Conservation (phyloP, 2,329 filamentous ascomycete species). For the Pseudogymnoascus destructans region DNA sequence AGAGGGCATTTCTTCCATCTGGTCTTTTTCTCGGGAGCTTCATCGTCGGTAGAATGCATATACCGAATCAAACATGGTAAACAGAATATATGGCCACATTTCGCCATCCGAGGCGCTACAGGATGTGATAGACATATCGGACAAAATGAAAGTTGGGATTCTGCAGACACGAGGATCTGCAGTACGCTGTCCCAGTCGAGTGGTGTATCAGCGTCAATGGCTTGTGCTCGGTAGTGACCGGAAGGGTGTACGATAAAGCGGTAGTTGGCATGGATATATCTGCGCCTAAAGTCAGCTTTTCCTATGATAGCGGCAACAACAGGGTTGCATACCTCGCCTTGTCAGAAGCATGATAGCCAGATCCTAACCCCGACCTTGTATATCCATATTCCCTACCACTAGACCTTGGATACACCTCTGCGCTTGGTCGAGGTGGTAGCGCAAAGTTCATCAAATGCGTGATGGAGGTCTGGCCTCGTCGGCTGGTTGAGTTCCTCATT, state of each 20-base stretch:
- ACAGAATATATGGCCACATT: conserved; percentile 95
- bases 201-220: conserved; percentile 74
- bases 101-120: conserved; percentile 90
- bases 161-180: conserved; percentile 79
- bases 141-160: conserved; percentile 79
- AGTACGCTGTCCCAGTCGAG: conserved; percentile 84
- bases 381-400: conserved; percentile 50
- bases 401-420: conserved; percentile 36
- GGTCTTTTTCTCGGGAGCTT: conserved; percentile 51
- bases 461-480: conserved; percentile 91
- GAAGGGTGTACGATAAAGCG: conserved; percentile 85
- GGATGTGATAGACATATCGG: conserved; percentile 91
- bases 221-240: conserved; percentile 66
- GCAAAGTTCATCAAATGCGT: conserved; percentile 93
- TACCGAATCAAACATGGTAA: conserved; percentile 86
- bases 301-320: conserved; percentile 6
- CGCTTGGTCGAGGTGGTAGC: conserved; percentile 57
- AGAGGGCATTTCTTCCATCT: conserved; percentile 94
- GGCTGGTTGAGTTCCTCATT: conserved; percentile 53
- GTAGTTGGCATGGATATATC: conserved; percentile 92
- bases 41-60: conserved; percentile 69
- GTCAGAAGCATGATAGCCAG: conserved; percentile 78
- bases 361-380: conserved; percentile 72
- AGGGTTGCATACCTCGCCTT: conserved; percentile 58
- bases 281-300: conserved; percentile 23